Evolutionary conservation across 1,284 basidiomycete genomes (phyloP).

Genomic region (Moesziomyces globuligerus): DNA sequence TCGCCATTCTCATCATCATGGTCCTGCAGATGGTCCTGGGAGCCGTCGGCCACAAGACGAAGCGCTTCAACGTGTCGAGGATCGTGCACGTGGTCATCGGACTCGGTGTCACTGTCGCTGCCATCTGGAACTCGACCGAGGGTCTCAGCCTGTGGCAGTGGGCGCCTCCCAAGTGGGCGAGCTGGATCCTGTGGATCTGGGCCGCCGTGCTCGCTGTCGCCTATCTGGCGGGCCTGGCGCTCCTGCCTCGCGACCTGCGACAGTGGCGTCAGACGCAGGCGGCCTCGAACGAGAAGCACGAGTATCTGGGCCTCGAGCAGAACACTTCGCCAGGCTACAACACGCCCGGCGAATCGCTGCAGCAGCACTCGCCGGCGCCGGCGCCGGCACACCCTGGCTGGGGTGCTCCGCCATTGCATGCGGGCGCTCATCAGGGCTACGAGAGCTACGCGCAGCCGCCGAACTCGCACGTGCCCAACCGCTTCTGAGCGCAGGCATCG

Average conservation of each 20-base stretch:
- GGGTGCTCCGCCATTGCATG: constrained; percentile 16
- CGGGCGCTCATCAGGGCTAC: constrained; percentile 11
- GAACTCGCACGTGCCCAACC: constrained; percentile 6
- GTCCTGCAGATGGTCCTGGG: constrained; percentile 74
- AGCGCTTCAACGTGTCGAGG: constrained; percentile 41
- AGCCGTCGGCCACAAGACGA: constrained; percentile 71
- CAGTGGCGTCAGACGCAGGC: constrained; percentile 12
- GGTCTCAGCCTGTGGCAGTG: constrained; percentile 54
- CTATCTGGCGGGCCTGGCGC: constrained; percentile 43
- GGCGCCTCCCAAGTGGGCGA: constrained; percentile 23
- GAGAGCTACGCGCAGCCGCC: constrained; percentile 21
- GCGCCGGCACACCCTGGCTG: constrained; percentile 12
- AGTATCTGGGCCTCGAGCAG: constrained; percentile 14
- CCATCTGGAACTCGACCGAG: constrained; percentile 43
- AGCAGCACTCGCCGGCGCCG: constrained; percentile 21
- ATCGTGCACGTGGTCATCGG: constrained; percentile 51
- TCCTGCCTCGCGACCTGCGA: constrained; percentile 43
- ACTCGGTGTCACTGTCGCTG: constrained; percentile 24
- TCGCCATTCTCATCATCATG: constrained; percentile 75
- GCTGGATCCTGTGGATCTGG: constrained; percentile 51
- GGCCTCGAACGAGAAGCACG: constrained; percentile 15
- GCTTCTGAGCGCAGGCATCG: constrained; percentile 21
- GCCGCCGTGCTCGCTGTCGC: constrained; percentile 29
- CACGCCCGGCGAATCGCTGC: constrained; percentile 14
- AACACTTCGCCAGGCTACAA: constrained; percentile 9